phyloP scores from a whole-genome alignment of 73 alveolate genomes.

The Tetrahymena malaccensis region DNA sequence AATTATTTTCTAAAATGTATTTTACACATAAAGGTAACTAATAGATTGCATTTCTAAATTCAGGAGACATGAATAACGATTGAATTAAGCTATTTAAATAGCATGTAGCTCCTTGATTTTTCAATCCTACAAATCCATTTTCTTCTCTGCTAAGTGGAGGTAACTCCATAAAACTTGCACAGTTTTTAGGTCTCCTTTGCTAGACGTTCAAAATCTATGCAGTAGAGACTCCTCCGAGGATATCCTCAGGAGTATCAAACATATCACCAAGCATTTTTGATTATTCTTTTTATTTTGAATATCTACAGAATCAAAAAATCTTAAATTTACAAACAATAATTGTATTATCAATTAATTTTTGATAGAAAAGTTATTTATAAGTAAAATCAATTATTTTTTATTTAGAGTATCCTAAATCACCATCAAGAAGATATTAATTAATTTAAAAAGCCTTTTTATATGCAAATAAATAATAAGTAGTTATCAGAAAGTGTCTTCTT shows the following conservation, averaged over 20 bases:
- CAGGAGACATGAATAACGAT: slow-evolving; percentile 94
- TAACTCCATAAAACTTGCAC: slow-evolving; percentile 57
- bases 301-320: too few relatives aligned
- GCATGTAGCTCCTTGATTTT: slow-evolving; percentile 96
- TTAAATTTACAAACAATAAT: too few relatives aligned
- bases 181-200: slow-evolving; percentile 12
- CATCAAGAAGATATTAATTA: background rate
- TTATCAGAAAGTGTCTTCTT: background rate
- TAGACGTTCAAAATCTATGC: background rate
- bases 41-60: slow-evolving; percentile 78
- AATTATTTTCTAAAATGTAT: background rate
- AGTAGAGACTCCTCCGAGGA: background rate
- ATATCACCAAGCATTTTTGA: background rate
- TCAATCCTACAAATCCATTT: slow-evolving; percentile 87
- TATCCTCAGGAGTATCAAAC: background rate
- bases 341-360: background rate
- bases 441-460: too few relatives aligned
- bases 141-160: slow-evolving; percentile 72
- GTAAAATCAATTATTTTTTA: too few relatives aligned
- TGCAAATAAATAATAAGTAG: background rate
- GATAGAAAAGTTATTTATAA: background rate
- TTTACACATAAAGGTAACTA: slow-evolving; percentile 78
- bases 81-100: slow-evolving; percentile 92
- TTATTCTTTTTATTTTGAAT: background rate
- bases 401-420: background rate